Evolutionary conservation across 345 rosid genomes (phyloP).

Genomic region (Arabis hirsuta): DNA sequence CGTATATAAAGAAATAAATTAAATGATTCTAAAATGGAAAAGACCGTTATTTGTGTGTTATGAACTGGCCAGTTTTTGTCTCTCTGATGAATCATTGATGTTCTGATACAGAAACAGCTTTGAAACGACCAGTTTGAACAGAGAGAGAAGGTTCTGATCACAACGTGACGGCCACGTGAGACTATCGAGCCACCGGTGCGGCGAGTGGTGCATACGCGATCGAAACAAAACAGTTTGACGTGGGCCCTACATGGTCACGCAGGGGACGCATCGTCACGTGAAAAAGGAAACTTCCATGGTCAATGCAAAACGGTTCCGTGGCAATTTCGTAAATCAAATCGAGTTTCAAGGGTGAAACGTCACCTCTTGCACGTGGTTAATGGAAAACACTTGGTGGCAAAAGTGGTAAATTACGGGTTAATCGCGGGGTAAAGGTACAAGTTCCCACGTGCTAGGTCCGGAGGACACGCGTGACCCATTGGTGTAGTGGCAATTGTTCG

Average conservation of each 20-base stretch:
- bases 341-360: neutral
- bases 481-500: constrained; percentile 29
- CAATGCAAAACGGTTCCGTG: constrained; percentile 34
- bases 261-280: constrained; percentile 45
- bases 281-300: constrained; percentile 39
- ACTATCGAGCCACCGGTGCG: constrained; percentile 37
- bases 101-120: constrained; percentile 35
- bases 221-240: neutral
- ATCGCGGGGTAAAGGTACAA: neutral
- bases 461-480: constrained; percentile 41
- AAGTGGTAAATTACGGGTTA: neutral
- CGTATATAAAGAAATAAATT: neutral
- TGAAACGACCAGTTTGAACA: constrained; percentile 44
- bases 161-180: constrained; percentile 43
- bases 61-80: constrained; percentile 44
- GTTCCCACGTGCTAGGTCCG: constrained; percentile 46
- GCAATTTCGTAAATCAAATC: constrained; percentile 24
- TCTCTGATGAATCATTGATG: constrained; percentile 24
- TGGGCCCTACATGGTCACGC: constrained; percentile 46
- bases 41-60: constrained; percentile 39
- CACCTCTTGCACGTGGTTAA: constrained; percentile 29
- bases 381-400: constrained; percentile 20
- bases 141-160: constrained; percentile 43
- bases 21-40: neutral
- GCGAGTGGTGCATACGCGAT: constrained; percentile 36